Evolutionary conservation across 2,329 filamentous ascomycete genomes (phyloP).

Genomic region (Colletotrichum chrysophilum): DNA sequence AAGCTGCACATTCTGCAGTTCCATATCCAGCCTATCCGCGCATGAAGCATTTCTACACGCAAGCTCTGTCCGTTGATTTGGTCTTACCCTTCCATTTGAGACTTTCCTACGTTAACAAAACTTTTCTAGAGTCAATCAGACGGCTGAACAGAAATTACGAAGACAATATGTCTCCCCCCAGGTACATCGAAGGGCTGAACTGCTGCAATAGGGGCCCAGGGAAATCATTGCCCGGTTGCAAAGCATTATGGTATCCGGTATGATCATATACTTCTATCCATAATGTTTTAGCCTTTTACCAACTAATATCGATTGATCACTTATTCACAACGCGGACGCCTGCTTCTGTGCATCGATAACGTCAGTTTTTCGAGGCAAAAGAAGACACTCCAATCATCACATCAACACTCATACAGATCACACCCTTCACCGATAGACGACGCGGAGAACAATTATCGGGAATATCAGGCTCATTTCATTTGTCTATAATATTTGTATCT

Average conservation of each 20-base stretch:
- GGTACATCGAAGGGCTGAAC: rapidly evolving
- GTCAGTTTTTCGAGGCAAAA: not conserved
- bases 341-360: not conserved
- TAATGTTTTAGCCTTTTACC: rapidly evolving
- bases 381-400: rapidly evolving
- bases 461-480: not conserved
- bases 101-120: rapidly evolving
- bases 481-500: rapidly evolving
- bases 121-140: rapidly evolving
- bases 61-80: not conserved
- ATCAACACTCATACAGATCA: not conserved
- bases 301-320: not conserved
- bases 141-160: rapidly evolving
- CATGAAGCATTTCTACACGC: rapidly evolving
- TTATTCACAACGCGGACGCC: not conserved
- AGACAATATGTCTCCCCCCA: rapidly evolving
- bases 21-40: not conserved
- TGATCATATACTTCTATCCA: rapidly evolving
- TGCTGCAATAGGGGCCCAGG: not conserved
- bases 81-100: rapidly evolving
- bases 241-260: rapidly evolving
- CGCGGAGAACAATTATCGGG: rapidly evolving
- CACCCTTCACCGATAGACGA: not conserved
- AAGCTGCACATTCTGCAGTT: rapidly evolving
- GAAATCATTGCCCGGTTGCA: not conserved